Evolutionary conservation across 441 rosid genomes (phyloP).

Genomic region (Corymbia citriodora): DNA sequence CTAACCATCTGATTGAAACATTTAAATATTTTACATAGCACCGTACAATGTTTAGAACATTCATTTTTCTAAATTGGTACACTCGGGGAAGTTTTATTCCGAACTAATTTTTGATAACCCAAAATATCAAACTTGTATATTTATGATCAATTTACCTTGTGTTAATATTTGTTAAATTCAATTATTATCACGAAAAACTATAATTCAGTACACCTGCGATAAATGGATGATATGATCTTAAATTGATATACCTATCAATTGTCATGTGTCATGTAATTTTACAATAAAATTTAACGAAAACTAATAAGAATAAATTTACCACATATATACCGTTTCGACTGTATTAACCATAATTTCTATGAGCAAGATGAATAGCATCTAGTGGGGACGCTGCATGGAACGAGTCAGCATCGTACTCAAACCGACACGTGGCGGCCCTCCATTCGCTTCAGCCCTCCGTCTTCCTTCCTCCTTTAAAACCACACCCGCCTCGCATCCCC

Average conservation of each 20-base stretch:
- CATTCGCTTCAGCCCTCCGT: background rate
- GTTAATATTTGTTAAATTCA: rapidly evolving
- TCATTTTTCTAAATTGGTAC: no score
- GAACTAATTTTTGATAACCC: rapidly evolving
- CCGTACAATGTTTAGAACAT: no score
- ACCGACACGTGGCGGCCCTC: background rate
- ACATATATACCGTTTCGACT: no score
- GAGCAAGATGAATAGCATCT: background rate
- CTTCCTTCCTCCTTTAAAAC: background rate
- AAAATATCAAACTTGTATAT: no score
- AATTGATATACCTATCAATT: rapidly evolving
- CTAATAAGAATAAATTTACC: no score
- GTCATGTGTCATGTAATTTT: rapidly evolving
- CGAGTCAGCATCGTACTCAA: background rate
- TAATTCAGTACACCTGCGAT: rapidly evolving
- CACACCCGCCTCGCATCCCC: background rate
- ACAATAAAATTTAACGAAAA: no score
- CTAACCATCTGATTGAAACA: background rate
- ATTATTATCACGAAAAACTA: no score
- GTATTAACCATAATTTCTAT: background rate
- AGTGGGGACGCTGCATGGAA: background rate
- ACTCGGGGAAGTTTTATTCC: rapidly evolving
- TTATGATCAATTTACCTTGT: no score
- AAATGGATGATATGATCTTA: rapidly evolving
- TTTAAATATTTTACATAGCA: no score